Conservation (phyloP, 345 rosid genomes). For the Acer yangbiense region DNA sequence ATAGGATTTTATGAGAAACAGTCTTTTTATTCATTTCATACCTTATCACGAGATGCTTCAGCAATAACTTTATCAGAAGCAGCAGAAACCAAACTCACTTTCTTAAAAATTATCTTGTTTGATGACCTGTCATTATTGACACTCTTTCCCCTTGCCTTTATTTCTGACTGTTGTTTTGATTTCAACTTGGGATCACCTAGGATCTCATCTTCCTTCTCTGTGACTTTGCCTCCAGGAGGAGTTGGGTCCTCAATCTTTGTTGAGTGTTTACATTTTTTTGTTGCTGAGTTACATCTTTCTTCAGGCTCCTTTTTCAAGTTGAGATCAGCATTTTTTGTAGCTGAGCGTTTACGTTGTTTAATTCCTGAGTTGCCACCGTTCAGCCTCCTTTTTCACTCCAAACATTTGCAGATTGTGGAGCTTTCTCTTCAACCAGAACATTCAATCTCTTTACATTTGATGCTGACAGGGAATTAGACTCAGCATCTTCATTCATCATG, state of each 20-base stretch:
- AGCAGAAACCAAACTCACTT: slow-evolving; percentile 20
- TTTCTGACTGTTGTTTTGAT: slow-evolving; percentile 21
- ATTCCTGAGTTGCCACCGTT: slow-evolving; percentile 21
- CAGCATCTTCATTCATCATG: slow-evolving; percentile 35
- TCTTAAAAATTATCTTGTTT: slow-evolving; percentile 26
- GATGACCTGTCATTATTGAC: slow-evolving; percentile 21
- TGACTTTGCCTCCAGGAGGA: slow-evolving; percentile 14
- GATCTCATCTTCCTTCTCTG: slow-evolving; percentile 29
- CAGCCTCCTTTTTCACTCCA: slow-evolving; percentile 26
- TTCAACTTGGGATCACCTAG: slow-evolving; percentile 28
- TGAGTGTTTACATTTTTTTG: background rate
- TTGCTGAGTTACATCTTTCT: background rate
- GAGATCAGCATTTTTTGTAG: slow-evolving; percentile 17
- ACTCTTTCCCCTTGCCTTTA: slow-evolving; percentile 25
- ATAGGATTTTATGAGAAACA: slow-evolving; percentile 20
- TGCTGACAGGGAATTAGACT: slow-evolving; percentile 32
- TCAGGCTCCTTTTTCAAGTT: slow-evolving; percentile 28
- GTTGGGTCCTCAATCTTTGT: slow-evolving; percentile 20
- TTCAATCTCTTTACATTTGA: slow-evolving; percentile 23
- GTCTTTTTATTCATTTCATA: slow-evolving; percentile 25
- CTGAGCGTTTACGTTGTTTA: background rate
- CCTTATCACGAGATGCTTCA: slow-evolving; percentile 45
- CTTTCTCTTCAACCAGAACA: slow-evolving; percentile 21
- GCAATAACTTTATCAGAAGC: slow-evolving; percentile 25
- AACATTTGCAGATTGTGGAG: slow-evolving; percentile 19